Evolutionary conservation across 106 monocot species (phyloP), one percentile per base, ranked within the genome.

Genomic region (Phalaenopsis equestris): DNA sequence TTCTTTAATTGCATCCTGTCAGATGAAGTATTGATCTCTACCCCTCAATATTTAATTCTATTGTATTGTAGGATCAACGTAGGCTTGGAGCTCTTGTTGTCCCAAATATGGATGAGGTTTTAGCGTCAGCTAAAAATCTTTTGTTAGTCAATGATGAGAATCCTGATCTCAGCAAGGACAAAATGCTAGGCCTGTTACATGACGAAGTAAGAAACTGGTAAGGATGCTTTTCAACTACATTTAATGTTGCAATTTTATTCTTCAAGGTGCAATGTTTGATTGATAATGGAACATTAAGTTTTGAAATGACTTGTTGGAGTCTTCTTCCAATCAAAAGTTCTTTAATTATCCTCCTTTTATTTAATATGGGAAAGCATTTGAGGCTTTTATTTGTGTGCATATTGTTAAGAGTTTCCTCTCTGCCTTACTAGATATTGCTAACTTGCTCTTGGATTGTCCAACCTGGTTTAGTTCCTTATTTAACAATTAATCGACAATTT

Each of bases 41-140:
- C 36, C 24, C n/a, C 16, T 61, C n/a, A 61, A 61, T 21, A 61
- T 14, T 5, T 21, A 61, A 61, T 18, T 30, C 36, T 24, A 10
- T 23, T 68, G 68, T 23, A 30, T 56, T 72, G 1, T 80, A 98
- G 97, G 97, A 98, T 81, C 92, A 94, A 82, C 87, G 97, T 4
- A 87, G 90, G 3, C 81, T 94, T 65, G 92, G 94, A 78, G 97
- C 97, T 82, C 58, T 97, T n/a, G 86, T 98, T 84, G 86, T 98
- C 80, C 94, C 92, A 8, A 87, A 92, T 79, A 85, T 81, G 55
- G 97, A 98, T 77, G 97, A 98, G 83, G 39, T 94, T 84, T 17
- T 84, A 24, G 55, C 79, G 43, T 78, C 82, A 43, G 85, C 87
- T 47, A 85, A 73, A 58, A 84, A 79, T 23, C 78, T 56, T 17